Evolutionary conservation across 2,329 filamentous ascomycete species (phyloP), one percentile per base, ranked within the genome.

Genomic region (Pseudogymnoascus sp.): DNA sequence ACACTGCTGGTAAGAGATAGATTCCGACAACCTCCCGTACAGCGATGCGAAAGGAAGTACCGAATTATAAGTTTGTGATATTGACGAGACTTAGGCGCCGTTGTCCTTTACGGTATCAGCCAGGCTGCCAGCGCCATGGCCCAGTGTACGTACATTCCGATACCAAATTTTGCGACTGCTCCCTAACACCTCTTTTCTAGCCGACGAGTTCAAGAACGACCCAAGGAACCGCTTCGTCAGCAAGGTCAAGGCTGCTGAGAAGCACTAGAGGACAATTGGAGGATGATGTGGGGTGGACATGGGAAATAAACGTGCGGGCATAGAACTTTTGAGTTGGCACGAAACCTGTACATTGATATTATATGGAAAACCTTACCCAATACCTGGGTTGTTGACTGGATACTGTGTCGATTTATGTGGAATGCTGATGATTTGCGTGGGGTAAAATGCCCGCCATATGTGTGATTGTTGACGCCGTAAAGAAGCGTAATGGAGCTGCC

Each of bases 131-230:
- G 82, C 75, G 78, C 84, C 70, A 83, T 96, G 80, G 86, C 88
- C 79, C 79, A 84, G 75, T 84, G 93, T 97, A 85, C 76, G 85
- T 83, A n/a, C 58, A 20, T 59, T 20, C 14, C 34, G 22, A 54
- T 61, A 57, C 65, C 22, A 32, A 58, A 22, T 32, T 60, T 60
- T 58, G 50, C 61, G 62, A 62, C 22, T 57, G 3, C 54, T 9
- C 18, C 32, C 18, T 12, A 57, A 60, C 58, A 58, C 34, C 59
- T 57, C 43, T 62, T 63, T 58, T n/a, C 66, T 70, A 97, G 93
- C 86, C 80, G 90, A 89, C 70, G 91, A 97, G 81, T 97, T 84
- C 85, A 95, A 92, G 87, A 95, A 96, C 82, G 93, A 97, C 79
- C 91, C 92, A 68, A 87, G 92, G 77, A 97, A 97, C 84, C 86